These are phyloP conservation scores for Bipolaris oryzae DNA, from an alignment of 2,329 filamentous ascomycete genomes.

Conservation along the genomic window DNA sequence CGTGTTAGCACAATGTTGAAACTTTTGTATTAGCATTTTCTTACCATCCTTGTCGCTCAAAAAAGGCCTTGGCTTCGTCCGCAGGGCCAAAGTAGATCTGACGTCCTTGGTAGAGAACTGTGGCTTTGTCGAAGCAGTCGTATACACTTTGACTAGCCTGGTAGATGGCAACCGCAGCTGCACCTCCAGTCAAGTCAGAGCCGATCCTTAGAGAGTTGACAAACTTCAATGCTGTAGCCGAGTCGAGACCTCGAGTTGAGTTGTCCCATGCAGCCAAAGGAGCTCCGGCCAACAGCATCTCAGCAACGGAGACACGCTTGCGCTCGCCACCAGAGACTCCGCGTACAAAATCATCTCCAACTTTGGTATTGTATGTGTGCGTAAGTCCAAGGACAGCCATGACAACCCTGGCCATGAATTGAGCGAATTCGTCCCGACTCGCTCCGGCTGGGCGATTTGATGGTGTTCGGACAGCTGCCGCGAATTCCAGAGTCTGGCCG, in stretches of 20 bases:
- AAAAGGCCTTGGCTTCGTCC: slow-evolving; percentile 65
- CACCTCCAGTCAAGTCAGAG: slow-evolving; percentile 57
- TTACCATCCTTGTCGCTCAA: slow-evolving; percentile 69
- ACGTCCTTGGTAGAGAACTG: slow-evolving; percentile 76
- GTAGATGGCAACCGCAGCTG: slow-evolving; percentile 65
- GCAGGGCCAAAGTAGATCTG: slow-evolving; percentile 78
- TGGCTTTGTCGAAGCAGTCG: slow-evolving; percentile 73
- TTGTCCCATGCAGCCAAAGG: slow-evolving; percentile 56
- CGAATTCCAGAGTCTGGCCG: slow-evolving; percentile 63
- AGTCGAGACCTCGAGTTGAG: slow-evolving; percentile 49
- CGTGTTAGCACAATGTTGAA: neutral
- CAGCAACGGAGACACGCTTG: slow-evolving; percentile 67
- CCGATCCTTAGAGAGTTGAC: slow-evolving; percentile 58
- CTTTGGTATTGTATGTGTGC: slow-evolving; percentile 62
- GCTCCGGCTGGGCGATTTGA: slow-evolving; percentile 45
- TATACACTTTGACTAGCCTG: slow-evolving; percentile 59
- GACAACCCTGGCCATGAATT: slow-evolving; percentile 57
- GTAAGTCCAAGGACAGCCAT: slow-evolving; percentile 61
- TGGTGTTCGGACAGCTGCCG: slow-evolving; percentile 60
- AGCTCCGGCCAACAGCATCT: slow-evolving; percentile 53
- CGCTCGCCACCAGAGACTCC: slow-evolving; percentile 67
- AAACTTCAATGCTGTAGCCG: slow-evolving; percentile 64
- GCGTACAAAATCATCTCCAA: slow-evolving; percentile 64
- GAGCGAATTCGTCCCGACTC: slow-evolving; percentile 52
- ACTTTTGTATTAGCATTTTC: neutral